Base-by-base conservation (phyloP, 371 early-diverging fungal species). In the Coemansia sp. region DNA sequence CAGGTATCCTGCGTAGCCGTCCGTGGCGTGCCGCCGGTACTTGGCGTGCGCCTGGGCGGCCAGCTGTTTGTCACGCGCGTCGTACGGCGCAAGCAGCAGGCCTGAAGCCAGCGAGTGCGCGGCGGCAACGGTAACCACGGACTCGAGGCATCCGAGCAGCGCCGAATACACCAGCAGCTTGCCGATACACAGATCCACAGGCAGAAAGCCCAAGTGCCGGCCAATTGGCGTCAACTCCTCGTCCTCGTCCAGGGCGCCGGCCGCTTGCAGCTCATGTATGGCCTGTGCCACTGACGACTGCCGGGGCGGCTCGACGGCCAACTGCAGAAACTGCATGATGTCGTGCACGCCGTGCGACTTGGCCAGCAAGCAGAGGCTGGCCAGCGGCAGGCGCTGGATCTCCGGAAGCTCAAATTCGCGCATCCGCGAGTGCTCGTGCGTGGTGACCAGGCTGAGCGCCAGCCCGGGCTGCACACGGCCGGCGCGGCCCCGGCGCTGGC, bases 401-500 rank as follows among this genome's bases (percentile, higher is more conserved):
- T 93, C 95, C 1, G 94, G 93, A 11, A 77, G 78, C 72, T 89
- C 87, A 63, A 80, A 87, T 16, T 85, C 84, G 0, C 82, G 66
- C 88, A 90, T 86, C 79, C 77, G 62, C 7, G 61, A 58, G 13
- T 69, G 71, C 48, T 86, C 81, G 6, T 81, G 49, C 36, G 74
- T 67, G 0, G 88, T 82, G 54, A 89, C 87, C 50, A 94, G 57
- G 62, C 88, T 88, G 63, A 87, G 92, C 43, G 91, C 89, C 0
- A 89, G 70, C 10, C 98, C 98, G 47, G 83, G 83, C 57, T 86
- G 89, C 2, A 92, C 89, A 52, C 99, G 80, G 31, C 99, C 99
- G 4, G 98, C 97, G 59, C 98, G 86, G 36, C 99, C 99, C 4
- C 88, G 79, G 40, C 99, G 83, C 79, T 99, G 99, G 39, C 82